Evolutionary conservation across 805 yeast species (phyloP).

Genomic region (Lipomyces spencermartinsiae): DNA sequence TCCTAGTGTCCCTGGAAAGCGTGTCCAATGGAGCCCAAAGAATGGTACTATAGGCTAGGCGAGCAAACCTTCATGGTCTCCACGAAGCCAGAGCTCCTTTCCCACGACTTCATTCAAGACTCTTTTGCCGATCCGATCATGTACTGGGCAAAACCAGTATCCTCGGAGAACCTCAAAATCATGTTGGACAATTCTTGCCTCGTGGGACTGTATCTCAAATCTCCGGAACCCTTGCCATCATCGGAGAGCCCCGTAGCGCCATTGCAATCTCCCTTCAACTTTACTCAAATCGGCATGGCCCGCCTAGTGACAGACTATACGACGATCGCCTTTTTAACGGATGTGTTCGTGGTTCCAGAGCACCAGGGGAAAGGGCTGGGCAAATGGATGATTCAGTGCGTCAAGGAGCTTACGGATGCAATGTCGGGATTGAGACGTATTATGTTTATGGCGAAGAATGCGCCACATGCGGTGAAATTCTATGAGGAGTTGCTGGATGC

Average conservation of each 20-base stretch:
- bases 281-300: slow-evolving; percentile 3
- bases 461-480: slow-evolving; percentile 5
- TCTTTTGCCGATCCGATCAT: not conserved
- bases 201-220: not conserved
- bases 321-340: not conserved
- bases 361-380: slow-evolving; percentile 1
- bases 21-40: slow-evolving; percentile 6
- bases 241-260: slow-evolving; percentile 2
- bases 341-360: not conserved
- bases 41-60: not conserved
- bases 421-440: not conserved
- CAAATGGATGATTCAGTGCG: not conserved
- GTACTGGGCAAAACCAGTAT: not conserved
- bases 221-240: not conserved
- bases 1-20: not conserved
- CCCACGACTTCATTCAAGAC: not conserved
- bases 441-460: slow-evolving; percentile 8
- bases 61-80: slow-evolving; percentile 3
- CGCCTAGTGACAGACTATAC: not conserved
- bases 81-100: not conserved
- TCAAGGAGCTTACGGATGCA: not conserved
- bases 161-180: not conserved
- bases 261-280: not conserved
- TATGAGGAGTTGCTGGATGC: slow-evolving; percentile 5
- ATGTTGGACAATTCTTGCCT: slow-evolving; percentile 7